A percentile compares a stretch with the other conserved stretches of the same genome.
phyloP scores from a whole-genome alignment of 176 grass and related monocot species.

The Zea luxurians region DNA sequence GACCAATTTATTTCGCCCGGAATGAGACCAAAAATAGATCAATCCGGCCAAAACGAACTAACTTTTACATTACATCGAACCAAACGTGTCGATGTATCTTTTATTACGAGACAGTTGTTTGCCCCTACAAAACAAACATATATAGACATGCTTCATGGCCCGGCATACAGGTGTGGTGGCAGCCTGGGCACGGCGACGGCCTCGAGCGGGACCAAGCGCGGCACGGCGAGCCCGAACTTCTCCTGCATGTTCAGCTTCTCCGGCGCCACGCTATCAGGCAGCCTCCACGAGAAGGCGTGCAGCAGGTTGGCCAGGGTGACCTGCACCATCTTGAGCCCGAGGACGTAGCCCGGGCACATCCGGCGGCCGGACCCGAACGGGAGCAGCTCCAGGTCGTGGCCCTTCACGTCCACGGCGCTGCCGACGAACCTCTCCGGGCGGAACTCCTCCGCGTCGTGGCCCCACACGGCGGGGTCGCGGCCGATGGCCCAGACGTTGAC shows the following conservation, averaged over 20 bases:
- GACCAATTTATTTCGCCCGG: no score
- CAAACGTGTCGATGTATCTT: no score
- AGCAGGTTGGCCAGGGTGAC: not conserved
- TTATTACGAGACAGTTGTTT: no score
- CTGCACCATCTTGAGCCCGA: not conserved
- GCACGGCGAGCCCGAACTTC: not conserved
- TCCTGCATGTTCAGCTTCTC: slow-evolving; percentile 7
- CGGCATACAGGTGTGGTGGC: not conserved
- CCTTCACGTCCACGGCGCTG: not conserved
- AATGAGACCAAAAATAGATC: no score
- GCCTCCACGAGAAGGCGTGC: slow-evolving; percentile 5
- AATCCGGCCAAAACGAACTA: no score
- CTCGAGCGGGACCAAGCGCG: not conserved
- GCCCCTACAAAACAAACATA: no score
- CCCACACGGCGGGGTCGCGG: slow-evolving; percentile 45
- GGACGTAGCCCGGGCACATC: not conserved
- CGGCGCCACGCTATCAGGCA: not conserved
- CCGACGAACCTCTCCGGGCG: slow-evolving; percentile 54
- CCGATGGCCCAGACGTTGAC: slow-evolving; percentile 60
- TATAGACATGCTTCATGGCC: no score
- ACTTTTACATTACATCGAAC: no score
- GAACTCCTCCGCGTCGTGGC: slow-evolving; percentile 50
- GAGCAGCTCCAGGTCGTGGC: not conserved
- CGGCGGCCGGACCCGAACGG: slow-evolving; percentile 8
- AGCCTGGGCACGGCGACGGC: not conserved